Evolutionary conservation across 305 asterid genomes (phyloP).

Genomic region (Petunia hybrid): DNA sequence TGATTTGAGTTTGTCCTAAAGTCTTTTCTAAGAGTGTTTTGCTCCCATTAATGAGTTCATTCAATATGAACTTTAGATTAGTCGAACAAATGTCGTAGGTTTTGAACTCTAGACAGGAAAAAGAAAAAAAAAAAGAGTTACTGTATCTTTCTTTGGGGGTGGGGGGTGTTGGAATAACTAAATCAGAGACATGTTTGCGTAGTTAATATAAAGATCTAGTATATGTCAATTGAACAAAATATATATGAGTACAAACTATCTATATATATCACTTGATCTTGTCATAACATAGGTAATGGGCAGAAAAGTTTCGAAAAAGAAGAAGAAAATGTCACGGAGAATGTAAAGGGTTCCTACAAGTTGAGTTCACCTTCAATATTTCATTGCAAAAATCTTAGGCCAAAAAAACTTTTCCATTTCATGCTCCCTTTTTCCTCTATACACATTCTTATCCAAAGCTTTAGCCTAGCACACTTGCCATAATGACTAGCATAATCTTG

Average conservation of each 20-base stretch:
- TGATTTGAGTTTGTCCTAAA: no score
- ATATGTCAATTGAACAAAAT: no score
- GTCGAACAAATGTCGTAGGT: no score
- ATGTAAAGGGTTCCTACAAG: constrained; percentile 1
- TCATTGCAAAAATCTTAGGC: not conserved
- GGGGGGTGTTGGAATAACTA: not conserved
- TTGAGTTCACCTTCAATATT: not conserved
- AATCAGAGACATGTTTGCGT: not conserved
- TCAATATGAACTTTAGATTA: no score
- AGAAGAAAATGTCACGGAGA: not conserved
- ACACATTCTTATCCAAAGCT: not conserved
- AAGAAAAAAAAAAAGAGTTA: no score
- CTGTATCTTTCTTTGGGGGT: no score
- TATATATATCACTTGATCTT: no score
- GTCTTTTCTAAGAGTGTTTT: no score
- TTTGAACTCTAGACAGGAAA: no score
- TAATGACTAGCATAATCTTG: not conserved
- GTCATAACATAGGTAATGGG: not conserved
- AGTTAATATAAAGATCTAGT: no score
- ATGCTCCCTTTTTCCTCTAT: not conserved
- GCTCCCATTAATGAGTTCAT: no score
- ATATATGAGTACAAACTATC: no score
- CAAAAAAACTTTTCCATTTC: not conserved
- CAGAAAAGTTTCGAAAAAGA: not conserved
- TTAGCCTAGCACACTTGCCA: not conserved